Evolutionary conservation across 2,329 filamentous ascomycete genomes (phyloP), one percentile per base, ranked within the genome.

Genomic region (Apiospora saccharicola): DNA sequence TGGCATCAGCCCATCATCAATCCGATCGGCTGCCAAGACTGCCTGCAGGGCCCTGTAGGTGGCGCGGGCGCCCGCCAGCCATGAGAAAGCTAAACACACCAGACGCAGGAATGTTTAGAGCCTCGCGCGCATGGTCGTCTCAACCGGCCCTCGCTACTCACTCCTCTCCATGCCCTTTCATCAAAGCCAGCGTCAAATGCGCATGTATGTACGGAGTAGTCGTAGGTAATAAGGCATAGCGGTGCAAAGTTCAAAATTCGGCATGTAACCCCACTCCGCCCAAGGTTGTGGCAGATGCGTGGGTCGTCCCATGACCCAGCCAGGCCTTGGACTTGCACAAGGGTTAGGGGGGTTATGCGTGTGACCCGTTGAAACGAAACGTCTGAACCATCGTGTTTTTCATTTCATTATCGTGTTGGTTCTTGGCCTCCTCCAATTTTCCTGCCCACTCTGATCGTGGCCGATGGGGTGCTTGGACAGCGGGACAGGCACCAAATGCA

Each of bases 311-410:
- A 34, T 64, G 57, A 37, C 57, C 57, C n/a, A 37, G 30, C 30
- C 57, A 64, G 34, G 34, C 30, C 30, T 64, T 64, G 57, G 57
- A 64, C 57, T 64, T 64, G 57, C 57, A 64, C 57, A 64, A 57
- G 51, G 51, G 30, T 57, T 57, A 14, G 22, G 24, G 51, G 57
- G 57, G 19, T 64, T 64, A 24, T 41, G 57, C 22, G 57, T 64
- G 57, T 64, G 57, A 64, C 57, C 57, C 57, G 57, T 64, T 64
- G 57, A 64, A 64, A 64, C 57, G 57, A 64, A 64, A 64, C 57
- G 57, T 64, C 57, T 41, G 57, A 24, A 41, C 57, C 19, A 64
- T 64, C 57, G 57, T 24, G 57, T 41, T 41, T 41, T 41, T 41
- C 37, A 41, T 41, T 64, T 41, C 34, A n/a, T 22, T 22, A 34